phyloP scores from a whole-genome alignment of 2,329 filamentous ascomycete genomes.

The Aspergillus flavus region DNA sequence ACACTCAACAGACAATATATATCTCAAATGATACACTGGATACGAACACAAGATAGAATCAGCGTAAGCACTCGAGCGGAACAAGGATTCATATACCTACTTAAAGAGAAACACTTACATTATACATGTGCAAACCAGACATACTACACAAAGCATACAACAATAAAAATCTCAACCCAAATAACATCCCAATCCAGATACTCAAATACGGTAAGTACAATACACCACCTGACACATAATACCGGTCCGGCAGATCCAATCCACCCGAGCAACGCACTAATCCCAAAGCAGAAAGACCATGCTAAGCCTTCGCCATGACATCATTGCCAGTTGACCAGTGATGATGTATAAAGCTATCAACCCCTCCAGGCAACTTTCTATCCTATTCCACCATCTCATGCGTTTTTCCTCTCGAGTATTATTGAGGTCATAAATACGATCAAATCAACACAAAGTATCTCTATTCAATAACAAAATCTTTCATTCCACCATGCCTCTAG shows the following conservation, averaged over 20 bases:
- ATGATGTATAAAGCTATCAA: not conserved
- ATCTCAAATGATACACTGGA: not conserved
- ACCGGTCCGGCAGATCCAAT: not conserved
- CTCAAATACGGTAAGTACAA: too few species aligned
- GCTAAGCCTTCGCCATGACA: not conserved
- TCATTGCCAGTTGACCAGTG: not conserved
- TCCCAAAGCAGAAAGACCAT: not conserved
- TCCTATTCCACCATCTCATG: not conserved
- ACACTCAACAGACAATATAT: too few species aligned
- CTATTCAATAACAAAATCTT: not conserved
- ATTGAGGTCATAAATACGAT: not conserved
- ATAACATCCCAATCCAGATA: too few species aligned
- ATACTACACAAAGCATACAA: too few species aligned
- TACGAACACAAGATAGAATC: not conserved
- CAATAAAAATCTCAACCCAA: too few species aligned
- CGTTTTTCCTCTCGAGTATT: not conserved
- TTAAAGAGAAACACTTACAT: too few species aligned
- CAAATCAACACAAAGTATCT: not conserved
- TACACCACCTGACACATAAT: not conserved
- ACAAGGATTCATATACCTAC: too few species aligned
- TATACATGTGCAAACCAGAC: too few species aligned
- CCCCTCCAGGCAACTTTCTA: not conserved
- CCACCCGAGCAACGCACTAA: not conserved
- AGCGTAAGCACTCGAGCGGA: too few species aligned
- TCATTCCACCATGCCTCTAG: constrained; percentile 47